These are phyloP conservation scores for Gaertneriomyces semiglobifer DNA, from an alignment of 192 early-diverging fungal genomes.

Conservation along the genomic window DNA sequence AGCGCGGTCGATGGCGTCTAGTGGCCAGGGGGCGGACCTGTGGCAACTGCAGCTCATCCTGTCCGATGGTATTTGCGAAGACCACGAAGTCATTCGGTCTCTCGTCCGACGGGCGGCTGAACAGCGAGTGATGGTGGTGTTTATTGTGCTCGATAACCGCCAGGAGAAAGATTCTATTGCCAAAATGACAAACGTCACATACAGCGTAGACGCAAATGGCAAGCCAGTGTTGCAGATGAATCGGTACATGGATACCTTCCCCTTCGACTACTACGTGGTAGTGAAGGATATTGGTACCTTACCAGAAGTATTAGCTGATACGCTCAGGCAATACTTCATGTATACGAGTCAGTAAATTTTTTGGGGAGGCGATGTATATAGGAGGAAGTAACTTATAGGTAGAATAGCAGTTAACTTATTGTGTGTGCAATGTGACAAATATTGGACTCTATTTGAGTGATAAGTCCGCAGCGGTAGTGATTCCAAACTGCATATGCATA, in stretches of 20 bases:
- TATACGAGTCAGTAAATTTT: constrained; percentile 49
- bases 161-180: constrained; percentile 77
- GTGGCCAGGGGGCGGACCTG: constrained; percentile 57
- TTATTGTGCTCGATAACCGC: constrained; percentile 90
- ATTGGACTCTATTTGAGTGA: no score
- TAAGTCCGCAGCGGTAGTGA: no score
- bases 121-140: constrained; percentile 92
- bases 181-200: constrained; percentile 85
- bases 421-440: no score
- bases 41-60: constrained; percentile 97
- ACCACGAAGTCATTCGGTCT: constrained; percentile 77
- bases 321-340: constrained; percentile 94
- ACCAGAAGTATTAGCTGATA: constrained; percentile 85
- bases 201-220: constrained; percentile 54
- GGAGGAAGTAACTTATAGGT: no score
- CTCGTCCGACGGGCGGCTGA: constrained; percentile 80
- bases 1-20: constrained; percentile 49
- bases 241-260: constrained; percentile 92
- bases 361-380: no score
- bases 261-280: constrained; percentile 96
- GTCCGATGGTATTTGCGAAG: constrained; percentile 96
- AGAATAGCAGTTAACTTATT: no score
- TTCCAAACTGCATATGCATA: no score
- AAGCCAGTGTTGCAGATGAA: constrained; percentile 65
- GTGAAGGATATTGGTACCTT: constrained; percentile 82